Percentiles rank a stretch among this genome's conserved stretches.
phyloP scores from a whole-genome alignment of 495 filamentous ascomycete genomes.

The Podospora pseudopauciseta region DNA sequence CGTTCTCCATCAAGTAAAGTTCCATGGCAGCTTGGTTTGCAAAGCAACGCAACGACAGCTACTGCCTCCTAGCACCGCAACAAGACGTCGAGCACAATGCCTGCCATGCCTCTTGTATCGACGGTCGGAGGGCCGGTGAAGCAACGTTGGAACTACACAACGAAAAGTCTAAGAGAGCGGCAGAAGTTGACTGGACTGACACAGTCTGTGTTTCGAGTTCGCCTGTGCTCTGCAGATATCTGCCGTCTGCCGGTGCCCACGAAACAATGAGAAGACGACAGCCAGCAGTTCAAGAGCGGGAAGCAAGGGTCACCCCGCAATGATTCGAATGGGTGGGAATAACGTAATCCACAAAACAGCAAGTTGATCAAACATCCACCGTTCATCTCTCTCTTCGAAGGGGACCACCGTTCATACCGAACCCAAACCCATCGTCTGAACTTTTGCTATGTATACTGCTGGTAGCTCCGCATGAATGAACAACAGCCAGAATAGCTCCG shows the following conservation, averaged over 20 bases:
- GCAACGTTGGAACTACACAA: neutral
- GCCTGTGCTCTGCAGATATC: conserved; percentile 30
- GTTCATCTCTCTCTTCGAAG: conserved; percentile 22
- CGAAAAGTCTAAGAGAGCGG: conserved; percentile 10
- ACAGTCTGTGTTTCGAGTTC: conserved; percentile 33
- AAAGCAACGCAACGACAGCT: neutral
- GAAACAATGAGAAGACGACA: conserved; percentile 26
- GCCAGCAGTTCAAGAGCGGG: conserved; percentile 20
- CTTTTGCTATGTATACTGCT: conserved; percentile 10
- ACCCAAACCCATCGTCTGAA: conserved; percentile 26
- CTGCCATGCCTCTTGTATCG: conserved; percentile 16
- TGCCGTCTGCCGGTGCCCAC: conserved; percentile 12
- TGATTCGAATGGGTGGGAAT: conserved; percentile 25
- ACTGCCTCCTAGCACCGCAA: neutral
- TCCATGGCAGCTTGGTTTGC: conserved; percentile 5
- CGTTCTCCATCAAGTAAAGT: conserved; percentile 16
- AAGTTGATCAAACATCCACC: conserved; percentile 30
- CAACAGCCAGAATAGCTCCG: conserved; percentile 20
- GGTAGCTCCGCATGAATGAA: conserved; percentile 20
- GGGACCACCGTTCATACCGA: conserved; percentile 14
- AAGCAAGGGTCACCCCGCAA: conserved; percentile 34
- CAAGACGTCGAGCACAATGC: conserved; percentile 5
- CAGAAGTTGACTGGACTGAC: conserved; percentile 27
- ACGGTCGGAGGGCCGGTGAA: conserved; percentile 11
- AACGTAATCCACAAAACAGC: conserved; percentile 24